A percentile compares a stretch with the other conserved stretches of the same genome.
These are phyloP conservation scores for Dryas drummondii DNA, from an alignment of 306 rosid species.

Conservation along the genomic window DNA sequence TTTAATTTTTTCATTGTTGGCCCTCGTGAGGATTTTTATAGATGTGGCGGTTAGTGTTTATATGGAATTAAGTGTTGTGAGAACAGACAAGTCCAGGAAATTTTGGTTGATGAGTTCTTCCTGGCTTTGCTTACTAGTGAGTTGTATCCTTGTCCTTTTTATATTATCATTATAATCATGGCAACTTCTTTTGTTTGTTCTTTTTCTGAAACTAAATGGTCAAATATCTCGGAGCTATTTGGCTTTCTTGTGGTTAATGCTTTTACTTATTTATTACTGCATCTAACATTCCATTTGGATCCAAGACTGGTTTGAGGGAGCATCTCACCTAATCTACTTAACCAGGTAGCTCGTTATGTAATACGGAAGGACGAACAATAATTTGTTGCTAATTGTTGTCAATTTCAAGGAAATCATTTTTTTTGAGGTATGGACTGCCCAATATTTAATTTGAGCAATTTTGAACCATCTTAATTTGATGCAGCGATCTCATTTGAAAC, in stretches of 20 bases:
- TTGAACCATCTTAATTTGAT: no score
- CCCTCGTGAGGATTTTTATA: constrained; percentile 45
- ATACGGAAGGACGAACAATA: no score
- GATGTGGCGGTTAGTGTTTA: constrained; percentile 46
- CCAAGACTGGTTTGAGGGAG: neutral
- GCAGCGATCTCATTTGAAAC: no score
- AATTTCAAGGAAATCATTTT: no score
- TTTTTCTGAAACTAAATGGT: neutral
- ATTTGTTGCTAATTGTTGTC: no score
- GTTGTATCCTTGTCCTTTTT: constrained; percentile 62
- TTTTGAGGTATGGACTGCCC: no score
- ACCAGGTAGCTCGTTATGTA: no score
- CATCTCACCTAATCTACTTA: neutral
- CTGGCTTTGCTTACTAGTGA: constrained; percentile 66
- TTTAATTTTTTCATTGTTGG: constrained; percentile 54
- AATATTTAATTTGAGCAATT: no score
- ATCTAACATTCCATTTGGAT: neutral
- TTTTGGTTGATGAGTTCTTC: constrained; percentile 62
- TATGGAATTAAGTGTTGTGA: constrained; percentile 39
- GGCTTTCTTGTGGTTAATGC: neutral
- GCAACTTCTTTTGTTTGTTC: neutral
- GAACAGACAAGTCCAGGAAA: constrained; percentile 51
- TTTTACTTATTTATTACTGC: neutral
- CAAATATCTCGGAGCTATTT: constrained; percentile 23
- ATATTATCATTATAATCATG: constrained; percentile 50